Percentiles rank a stretch among this genome's conserved stretches.
These are phyloP conservation scores for Sporothrix brasiliensis DNA, from an alignment of 2,329 filamentous ascomycete genomes.

Conservation along the genomic window DNA sequence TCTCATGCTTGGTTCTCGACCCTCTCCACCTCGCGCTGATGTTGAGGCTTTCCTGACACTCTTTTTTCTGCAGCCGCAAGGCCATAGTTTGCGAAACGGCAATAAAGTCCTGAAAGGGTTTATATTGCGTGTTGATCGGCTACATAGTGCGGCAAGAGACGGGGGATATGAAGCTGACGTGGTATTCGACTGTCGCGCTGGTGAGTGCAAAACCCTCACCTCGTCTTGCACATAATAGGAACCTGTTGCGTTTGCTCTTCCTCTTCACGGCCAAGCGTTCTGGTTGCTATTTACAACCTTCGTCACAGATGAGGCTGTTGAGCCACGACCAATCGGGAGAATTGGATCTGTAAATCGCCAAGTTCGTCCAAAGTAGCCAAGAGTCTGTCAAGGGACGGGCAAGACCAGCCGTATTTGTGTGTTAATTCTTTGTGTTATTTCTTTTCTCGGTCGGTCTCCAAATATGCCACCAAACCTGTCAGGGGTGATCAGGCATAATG, in stretches of 20 bases:
- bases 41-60: not conserved
- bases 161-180: slow-evolving; percentile 26
- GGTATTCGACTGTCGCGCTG: not conserved
- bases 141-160: slow-evolving; percentile 18
- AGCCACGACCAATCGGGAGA: slow-evolving; percentile 1
- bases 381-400: not conserved
- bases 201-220: not conserved
- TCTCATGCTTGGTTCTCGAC: not conserved
- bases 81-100: not conserved
- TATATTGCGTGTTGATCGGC: not conserved
- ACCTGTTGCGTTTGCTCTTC: not conserved
- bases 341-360: slow-evolving; percentile 12
- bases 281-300: not conserved
- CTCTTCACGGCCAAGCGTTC: not conserved
- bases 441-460: not conserved
- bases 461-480: slow-evolving; percentile 12
- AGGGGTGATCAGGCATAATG: slow-evolving; percentile 20
- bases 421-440: not conserved
- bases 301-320: not conserved
- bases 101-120: not conserved
- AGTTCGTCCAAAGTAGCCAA: slow-evolving; percentile 14
- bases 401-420: not conserved
- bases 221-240: not conserved
- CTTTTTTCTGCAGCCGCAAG: not conserved
- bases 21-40: too few relatives aligned